Percentiles rank a stretch among this genome's conserved stretches.
Evolutionary conservation across 768 basidiomycete genomes (phyloP).

Genomic region (Lactarius evosmus): DNA sequence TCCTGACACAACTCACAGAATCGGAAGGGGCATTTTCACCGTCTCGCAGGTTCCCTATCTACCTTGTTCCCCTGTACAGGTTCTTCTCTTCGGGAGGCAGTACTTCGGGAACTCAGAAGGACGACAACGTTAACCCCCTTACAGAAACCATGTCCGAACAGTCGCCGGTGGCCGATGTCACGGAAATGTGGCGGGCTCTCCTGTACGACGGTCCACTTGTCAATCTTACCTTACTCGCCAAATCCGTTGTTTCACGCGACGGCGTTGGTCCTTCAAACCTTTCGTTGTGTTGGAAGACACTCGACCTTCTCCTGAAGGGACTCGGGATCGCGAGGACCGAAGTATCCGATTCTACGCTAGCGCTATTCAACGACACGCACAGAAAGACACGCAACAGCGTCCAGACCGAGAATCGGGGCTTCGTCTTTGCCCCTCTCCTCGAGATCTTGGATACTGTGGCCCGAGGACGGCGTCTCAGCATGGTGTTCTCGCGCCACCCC

Average conservation of each 20-base stretch:
- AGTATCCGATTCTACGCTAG: neutral
- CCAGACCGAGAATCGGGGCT: neutral
- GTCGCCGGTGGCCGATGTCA: neutral
- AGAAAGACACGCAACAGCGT: neutral
- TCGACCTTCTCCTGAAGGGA: neutral
- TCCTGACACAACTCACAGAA: neutral
- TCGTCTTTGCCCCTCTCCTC: neutral
- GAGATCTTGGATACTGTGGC: neutral
- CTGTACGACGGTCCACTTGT: conserved; percentile 10
- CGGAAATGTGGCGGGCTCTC: conserved; percentile 1
- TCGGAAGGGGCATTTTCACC: neutral
- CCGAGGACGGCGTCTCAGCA: neutral
- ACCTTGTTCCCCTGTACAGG: neutral
- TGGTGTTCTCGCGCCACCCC: neutral
- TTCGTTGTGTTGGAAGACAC: conserved; percentile 4
- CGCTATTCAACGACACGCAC: neutral
- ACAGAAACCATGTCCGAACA: neutral
- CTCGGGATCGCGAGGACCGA: neutral
- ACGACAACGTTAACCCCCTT: neutral
- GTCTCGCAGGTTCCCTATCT: neutral
- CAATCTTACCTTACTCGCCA: neutral
- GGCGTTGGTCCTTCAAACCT: neutral
- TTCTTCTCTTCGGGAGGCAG: neutral
- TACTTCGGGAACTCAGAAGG: neutral
- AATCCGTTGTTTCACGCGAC: neutral